Base-by-base conservation (phyloP, 257 asterid genomes). In the Schizonepeta tenuifolia region DNA sequence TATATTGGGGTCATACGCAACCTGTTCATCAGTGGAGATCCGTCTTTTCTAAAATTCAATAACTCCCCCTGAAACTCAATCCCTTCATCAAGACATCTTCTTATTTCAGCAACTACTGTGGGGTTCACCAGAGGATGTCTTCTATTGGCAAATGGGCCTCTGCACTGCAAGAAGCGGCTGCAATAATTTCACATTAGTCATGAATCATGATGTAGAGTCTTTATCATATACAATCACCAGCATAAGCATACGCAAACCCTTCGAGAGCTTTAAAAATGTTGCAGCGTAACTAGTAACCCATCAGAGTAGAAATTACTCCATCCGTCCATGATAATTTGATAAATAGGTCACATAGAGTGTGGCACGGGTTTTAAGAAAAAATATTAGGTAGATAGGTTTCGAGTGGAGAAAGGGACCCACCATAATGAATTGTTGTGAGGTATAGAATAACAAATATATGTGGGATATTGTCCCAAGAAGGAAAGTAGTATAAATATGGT, bases 131-230 rank as follows among this genome's bases (percentile, higher is more conserved):
- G 83, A 24, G 90, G 86, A 69, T 85, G 90, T 22, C 90, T 85
- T 74, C 87, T 73, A 65, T 83, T 83, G 58, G 90, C 86, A 73
- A 58, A 81, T 44, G 88, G 90, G 67, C 86, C 88, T 79, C 90
- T 69, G 73, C 81, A 83, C 74, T 86, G 90, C 79, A 86, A 72
- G 85, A 86, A 86, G 72, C 90, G 90, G 86, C 90, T 86, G 83
- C 77, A 67, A 58, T 31, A 80, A 73, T 47, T 66, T 57, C 49
- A 33, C 41, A 46, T 43, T 67, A 68, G 50, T 68, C 31, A 71
- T 71, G 64, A 67, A 40, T 68, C 31, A 71, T 68, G 64, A 44
- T 51, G 49, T 70, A 21, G 72, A 55, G 20, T 24, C 64, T 31
- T 26, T 38, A 31, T 57, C 46, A 7, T 24, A 17, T 22, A 24